A percentile compares a stretch with the other conserved stretches of the same genome.
These are phyloP conservation scores for Lentinula guzmanii DNA, from an alignment of 768 basidiomycete genomes.

Conservation along the genomic window DNA sequence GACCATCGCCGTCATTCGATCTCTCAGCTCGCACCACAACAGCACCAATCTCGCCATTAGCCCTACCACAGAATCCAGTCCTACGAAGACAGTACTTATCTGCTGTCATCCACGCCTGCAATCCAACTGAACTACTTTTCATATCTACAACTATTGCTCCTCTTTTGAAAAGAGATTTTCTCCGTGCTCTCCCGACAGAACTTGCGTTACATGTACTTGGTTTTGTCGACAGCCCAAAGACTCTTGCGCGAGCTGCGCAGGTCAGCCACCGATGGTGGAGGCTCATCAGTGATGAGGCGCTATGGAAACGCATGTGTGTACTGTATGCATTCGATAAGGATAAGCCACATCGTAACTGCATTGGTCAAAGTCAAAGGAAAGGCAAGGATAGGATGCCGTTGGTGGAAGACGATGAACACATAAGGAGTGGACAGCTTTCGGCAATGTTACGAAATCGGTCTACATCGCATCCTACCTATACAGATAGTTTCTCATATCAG, in stretches of 20 bases:
- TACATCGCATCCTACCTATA: neutral
- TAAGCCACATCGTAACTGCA: neutral
- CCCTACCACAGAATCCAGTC: conserved; percentile 26
- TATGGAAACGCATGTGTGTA: conserved; percentile 77
- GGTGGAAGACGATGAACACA: neutral
- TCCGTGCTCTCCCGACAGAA: conserved; percentile 57
- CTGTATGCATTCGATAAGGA: conserved; percentile 41
- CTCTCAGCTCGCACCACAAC: conserved; percentile 5
- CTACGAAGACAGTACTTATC: conserved; percentile 47
- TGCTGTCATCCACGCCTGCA: conserved; percentile 46
- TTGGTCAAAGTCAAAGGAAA: neutral
- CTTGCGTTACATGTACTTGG: conserved; percentile 68
- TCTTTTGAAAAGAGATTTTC: conserved; percentile 52
- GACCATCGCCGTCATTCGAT: conserved; percentile 10
- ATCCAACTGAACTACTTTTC: conserved; percentile 57
- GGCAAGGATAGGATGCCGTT: conserved; percentile 2
- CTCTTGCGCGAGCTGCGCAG: conserved; percentile 60
- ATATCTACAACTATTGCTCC: conserved; percentile 60
- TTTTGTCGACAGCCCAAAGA: conserved; percentile 70
- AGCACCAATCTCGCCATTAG: conserved; percentile 5
- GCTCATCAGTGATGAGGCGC: conserved; percentile 65
- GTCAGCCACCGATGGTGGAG: conserved; percentile 71
- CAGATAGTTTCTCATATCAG: conserved; percentile 48
- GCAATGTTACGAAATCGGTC: neutral
- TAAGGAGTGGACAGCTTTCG: neutral